These are phyloP conservation scores for Alectoria sarmentosa DNA, from an alignment of 495 filamentous ascomycete genomes.

Conservation along the genomic window DNA sequence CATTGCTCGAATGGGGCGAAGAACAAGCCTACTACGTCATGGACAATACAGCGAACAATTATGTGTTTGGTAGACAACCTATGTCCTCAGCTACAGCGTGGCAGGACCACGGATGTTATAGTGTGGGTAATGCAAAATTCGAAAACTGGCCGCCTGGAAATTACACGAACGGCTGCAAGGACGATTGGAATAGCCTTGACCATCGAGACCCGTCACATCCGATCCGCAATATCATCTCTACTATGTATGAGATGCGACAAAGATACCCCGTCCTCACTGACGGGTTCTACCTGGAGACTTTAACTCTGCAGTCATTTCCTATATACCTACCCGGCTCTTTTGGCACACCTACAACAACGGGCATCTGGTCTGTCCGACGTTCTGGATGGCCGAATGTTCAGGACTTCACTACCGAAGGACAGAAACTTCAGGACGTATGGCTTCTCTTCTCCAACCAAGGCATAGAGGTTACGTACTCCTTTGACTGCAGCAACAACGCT, in stretches of 20 bases:
- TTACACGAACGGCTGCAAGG: conserved; percentile 38
- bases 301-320: conserved; percentile 39
- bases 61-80: conserved; percentile 43
- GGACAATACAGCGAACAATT: conserved; percentile 43
- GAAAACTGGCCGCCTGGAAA: conserved; percentile 40
- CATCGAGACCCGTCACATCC: conserved; percentile 48
- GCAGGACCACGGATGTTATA: conserved; percentile 48
- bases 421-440: conserved; percentile 44
- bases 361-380: conserved; percentile 41
- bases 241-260: conserved; percentile 42
- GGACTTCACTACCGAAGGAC: conserved; percentile 37
- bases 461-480: conserved; percentile 33
- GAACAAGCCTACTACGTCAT: conserved; percentile 47
- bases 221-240: conserved; percentile 40
- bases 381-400: conserved; percentile 32
- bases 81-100: conserved; percentile 45
- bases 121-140: conserved; percentile 39
- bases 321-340: conserved; percentile 41
- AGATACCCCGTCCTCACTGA: conserved; percentile 44
- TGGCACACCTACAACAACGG: conserved; percentile 39
- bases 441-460: conserved; percentile 46
- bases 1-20: conserved; percentile 45
- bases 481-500: conserved; percentile 35
- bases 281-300: conserved; percentile 37
- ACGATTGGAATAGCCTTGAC: conserved; percentile 44